These are phyloP conservation scores for Picochlorum costavermella DNA, from an alignment of 139 green algal genomes.

Conservation along the genomic window DNA sequence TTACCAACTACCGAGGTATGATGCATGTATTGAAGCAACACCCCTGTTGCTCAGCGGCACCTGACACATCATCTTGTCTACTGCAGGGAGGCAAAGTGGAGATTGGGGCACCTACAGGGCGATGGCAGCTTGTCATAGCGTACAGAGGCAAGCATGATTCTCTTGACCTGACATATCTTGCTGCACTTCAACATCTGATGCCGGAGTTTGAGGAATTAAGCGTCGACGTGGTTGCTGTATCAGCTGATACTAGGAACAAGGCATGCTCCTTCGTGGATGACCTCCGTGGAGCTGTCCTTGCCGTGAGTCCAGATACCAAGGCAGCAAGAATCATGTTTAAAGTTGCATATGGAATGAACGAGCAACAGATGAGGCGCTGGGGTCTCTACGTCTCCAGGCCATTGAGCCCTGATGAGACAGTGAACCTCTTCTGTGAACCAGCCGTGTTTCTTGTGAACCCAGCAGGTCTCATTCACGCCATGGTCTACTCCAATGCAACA, in stretches of 20 bases:
- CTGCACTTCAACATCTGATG: constrained; percentile 32
- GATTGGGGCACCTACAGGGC: constrained; percentile 45
- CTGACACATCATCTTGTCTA: neutral
- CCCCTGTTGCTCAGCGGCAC: neutral
- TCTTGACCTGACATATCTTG: constrained; percentile 38
- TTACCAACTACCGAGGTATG: constrained; percentile 29
- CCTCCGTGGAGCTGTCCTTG: constrained; percentile 31
- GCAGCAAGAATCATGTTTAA: constrained; percentile 34
- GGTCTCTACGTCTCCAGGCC: constrained; percentile 40
- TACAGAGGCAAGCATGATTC: constrained; percentile 49
- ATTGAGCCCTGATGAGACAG: constrained; percentile 26
- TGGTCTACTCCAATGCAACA: constrained; percentile 45
- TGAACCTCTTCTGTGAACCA: constrained; percentile 31
- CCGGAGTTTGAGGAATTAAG: constrained; percentile 44
- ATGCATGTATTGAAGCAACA: neutral
- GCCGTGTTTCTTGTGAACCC: constrained; percentile 50
- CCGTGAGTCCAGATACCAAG: constrained; percentile 29
- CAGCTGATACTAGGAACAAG: constrained; percentile 31
- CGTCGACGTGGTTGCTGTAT: constrained; percentile 45
- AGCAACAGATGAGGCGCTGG: constrained; percentile 42
- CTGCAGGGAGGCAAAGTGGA: constrained; percentile 40
- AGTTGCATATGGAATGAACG: constrained; percentile 33
- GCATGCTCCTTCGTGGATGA: constrained; percentile 37
- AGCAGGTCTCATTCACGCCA: constrained; percentile 37
- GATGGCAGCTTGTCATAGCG: constrained; percentile 46